Conservation (phyloP, 768 basidiomycete genomes). For the Termitomyces sp. region DNA sequence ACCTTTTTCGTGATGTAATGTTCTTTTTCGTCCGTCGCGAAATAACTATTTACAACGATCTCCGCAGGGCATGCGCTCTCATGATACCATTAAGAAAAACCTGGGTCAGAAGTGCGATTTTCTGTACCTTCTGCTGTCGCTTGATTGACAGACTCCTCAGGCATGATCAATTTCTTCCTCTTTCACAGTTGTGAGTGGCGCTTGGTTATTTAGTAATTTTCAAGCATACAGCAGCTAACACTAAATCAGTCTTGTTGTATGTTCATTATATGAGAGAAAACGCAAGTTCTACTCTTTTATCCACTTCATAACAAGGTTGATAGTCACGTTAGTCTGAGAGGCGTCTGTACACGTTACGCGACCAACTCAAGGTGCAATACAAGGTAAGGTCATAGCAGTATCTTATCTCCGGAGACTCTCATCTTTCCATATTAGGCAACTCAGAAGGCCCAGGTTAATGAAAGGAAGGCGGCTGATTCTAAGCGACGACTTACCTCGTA, state of each 20-base stretch:
- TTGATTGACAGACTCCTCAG: slow-evolving; percentile 26
- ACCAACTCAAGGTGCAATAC: slow-evolving; percentile 75
- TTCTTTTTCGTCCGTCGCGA: neutral
- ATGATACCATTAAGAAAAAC: slow-evolving; percentile 34
- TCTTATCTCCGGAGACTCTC: neutral
- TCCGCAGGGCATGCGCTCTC: slow-evolving; percentile 31
- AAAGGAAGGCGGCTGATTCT: slow-evolving; percentile 72
- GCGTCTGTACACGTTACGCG: slow-evolving; percentile 63
- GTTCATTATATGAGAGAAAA: slow-evolving; percentile 66
- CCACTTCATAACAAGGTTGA: neutral
- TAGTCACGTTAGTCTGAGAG: slow-evolving; percentile 50
- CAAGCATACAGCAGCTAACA: slow-evolving; percentile 10
- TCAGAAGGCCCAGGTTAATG: slow-evolving; percentile 75
- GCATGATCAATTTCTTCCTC: slow-evolving; percentile 67
- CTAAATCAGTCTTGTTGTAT: slow-evolving; percentile 62
- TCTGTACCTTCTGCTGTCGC: neutral
- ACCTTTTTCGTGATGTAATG: slow-evolving; percentile 53
- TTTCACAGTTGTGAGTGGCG: slow-evolving; percentile 59
- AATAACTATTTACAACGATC: neutral
- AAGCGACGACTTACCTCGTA: slow-evolving; percentile 80
- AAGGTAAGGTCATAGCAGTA: slow-evolving; percentile 31
- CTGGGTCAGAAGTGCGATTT: slow-evolving; percentile 33
- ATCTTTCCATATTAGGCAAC: slow-evolving; percentile 48
- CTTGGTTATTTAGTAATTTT: neutral
- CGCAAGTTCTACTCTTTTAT: slow-evolving; percentile 30